Evolutionary conservation across 331 rosid species (phyloP).

Genomic region (Arachis monticola): DNA sequence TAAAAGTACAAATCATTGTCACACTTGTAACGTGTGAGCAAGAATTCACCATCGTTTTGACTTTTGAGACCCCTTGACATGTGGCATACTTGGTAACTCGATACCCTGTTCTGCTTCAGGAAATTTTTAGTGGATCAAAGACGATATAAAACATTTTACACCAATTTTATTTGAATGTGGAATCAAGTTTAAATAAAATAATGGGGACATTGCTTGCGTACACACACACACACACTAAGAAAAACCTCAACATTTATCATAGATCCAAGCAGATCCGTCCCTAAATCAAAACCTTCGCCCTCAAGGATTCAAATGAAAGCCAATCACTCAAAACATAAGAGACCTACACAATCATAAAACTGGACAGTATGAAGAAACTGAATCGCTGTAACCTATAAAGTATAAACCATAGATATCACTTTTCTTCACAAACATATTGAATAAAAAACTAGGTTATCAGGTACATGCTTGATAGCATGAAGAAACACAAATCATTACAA

Average conservation of each 20-base stretch:
- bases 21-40: neutral
- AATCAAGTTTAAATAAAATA: no score
- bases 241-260: no score
- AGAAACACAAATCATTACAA: slow-evolving; percentile 37
- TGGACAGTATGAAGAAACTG: neutral
- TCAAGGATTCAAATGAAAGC: neutral
- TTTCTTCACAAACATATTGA: neutral
- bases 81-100: neutral
- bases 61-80: neutral
- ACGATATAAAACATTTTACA: no score
- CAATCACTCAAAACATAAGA: neutral
- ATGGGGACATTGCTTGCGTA: no score
- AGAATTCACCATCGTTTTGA: neutral
- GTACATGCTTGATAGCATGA: slow-evolving; percentile 40
- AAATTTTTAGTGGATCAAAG: no score
- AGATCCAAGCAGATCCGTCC: no score
- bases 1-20: neutral
- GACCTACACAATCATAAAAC: no score
- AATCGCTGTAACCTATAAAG: neutral
- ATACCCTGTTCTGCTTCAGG: neutral
- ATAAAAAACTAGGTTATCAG: neutral
- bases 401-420: neutral
- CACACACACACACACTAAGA: no score
- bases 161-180: no score
- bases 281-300: neutral